Evolutionary conservation across 2,329 filamentous ascomycete genomes (phyloP).

Genomic region (Pleoardoris graminearum): DNA sequence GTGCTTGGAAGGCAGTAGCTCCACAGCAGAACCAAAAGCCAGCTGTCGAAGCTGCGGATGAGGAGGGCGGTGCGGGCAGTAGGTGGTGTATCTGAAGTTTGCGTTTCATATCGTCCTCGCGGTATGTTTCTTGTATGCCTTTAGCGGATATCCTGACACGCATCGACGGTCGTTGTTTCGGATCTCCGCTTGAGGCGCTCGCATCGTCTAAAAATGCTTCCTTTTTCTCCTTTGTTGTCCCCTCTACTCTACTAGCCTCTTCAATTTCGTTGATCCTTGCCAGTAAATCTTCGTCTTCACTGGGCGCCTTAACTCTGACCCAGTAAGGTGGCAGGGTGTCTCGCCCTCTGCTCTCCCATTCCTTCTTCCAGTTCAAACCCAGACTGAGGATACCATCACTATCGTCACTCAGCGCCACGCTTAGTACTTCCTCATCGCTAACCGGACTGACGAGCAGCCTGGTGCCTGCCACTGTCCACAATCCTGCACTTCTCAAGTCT

Average conservation of each 20-base stretch:
- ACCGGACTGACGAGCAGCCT: conserved; percentile 26
- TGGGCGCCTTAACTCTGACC: conserved; percentile 19
- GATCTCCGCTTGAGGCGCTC: conserved; percentile 17
- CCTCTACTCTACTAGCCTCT: conserved; percentile 2
- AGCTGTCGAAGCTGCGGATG: conserved; percentile 20
- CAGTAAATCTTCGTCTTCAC: conserved; percentile 16
- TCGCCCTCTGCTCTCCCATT: conserved; percentile 25
- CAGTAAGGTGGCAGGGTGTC: conserved; percentile 35
- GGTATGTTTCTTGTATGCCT: conserved; percentile 30
- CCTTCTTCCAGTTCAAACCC: conserved; percentile 21
- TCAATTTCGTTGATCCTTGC: conserved; percentile 16
- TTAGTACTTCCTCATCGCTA: conserved; percentile 26
- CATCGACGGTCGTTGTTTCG: conserved; percentile 9
- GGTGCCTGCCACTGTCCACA: conserved; percentile 37
- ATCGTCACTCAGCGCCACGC: conserved; percentile 31
- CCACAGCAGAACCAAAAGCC: conserved; percentile 63
- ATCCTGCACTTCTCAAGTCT: conserved; percentile 24
- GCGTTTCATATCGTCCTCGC: conserved; percentile 15
- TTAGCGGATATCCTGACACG: conserved; percentile 22
- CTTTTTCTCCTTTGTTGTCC: conserved; percentile 15
- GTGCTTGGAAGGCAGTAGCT: conserved; percentile 57
- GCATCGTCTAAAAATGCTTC: conserved; percentile 27
- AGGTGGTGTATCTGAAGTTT: conserved; percentile 23
- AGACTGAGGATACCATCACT: conserved; percentile 33
- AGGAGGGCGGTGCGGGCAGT: conserved; percentile 7